Conservation (phyloP, 2,329 filamentous ascomycete species). For the Stemphylium lycopersici region DNA sequence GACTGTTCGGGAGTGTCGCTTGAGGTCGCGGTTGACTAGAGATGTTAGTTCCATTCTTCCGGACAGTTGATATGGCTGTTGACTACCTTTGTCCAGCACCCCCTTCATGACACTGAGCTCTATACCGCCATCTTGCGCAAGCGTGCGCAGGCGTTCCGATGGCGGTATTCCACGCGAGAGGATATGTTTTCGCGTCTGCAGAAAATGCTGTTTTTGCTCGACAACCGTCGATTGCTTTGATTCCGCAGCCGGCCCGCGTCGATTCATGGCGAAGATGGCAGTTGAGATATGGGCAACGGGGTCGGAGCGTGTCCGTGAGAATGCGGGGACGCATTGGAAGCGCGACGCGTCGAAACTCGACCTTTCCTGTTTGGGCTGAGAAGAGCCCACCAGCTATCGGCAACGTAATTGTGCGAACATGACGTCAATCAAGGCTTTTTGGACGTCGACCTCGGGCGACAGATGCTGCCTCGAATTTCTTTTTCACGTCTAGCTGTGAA, state of each 20-base stretch:
- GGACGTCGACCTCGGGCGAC: too few species aligned
- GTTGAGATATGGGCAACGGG: background rate
- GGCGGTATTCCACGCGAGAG: conserved; percentile 66
- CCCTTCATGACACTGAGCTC: conserved; percentile 57
- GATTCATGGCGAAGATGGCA: conserved; percentile 8
- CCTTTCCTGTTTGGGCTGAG: background rate
- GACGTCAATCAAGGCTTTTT: too few species aligned
- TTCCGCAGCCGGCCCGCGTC: conserved; percentile 11
- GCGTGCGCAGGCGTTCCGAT: conserved; percentile 61
- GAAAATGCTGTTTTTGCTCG: conserved; percentile 68
- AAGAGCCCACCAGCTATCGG: too few species aligned
- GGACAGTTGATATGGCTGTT: background rate
- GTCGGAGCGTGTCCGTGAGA: background rate
- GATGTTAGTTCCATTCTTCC: background rate
- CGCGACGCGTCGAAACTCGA: background rate
- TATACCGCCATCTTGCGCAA: conserved; percentile 55
- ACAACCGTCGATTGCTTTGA: conserved; percentile 54
- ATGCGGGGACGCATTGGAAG: conserved; percentile 7
- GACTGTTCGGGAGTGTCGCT: conserved; percentile 68
- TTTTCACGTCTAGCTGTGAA: too few species aligned
- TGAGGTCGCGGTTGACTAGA: conserved; percentile 67
- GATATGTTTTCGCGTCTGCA: conserved; percentile 66
- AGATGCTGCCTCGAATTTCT: too few species aligned
- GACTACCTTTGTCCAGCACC: conserved; percentile 57
- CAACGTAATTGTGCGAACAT: too few species aligned